Base-by-base conservation (phyloP, 164 flowering plant species). In the Saururus chinensis region DNA sequence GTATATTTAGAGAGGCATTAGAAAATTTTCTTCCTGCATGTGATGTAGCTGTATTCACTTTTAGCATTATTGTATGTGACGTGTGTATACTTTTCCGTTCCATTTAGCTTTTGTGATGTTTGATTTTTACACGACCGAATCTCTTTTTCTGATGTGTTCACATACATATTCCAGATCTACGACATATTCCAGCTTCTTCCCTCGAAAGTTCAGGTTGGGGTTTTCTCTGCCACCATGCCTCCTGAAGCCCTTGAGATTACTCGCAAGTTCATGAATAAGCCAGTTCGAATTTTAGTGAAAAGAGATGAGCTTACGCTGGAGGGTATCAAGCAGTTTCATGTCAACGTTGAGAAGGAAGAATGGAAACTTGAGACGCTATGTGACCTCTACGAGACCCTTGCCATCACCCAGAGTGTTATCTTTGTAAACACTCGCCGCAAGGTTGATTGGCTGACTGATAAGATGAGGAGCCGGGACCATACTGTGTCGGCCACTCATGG, bases 311-410 rank as follows among this genome's bases (percentile, higher is more conserved):
- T 83, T 66, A 83, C 88, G n/a, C 19, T 7, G 13, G 88, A 92
- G 98, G 98, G 98, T 52, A 92, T 92, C 73, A 92, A 88, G 70
- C 96, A 87, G 68, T 92, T 92, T 66, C 87, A 88, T 73, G 96
- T 91, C 30, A 93, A 93, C 14, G 98, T 91, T 64, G 98, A 91
- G 74, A 80, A 80, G 65, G 98, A 91, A 67, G 95, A 91, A 68
- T 91, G 98, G 98, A 91, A 91, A 69, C 88, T 91, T 73, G 98
- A 91, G 70, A 91, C 98, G 23, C 70, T 91, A 30, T 81, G 87
- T 66, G 98, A 92, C 77, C 93, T 92, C 53, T 91, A 91, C 78
- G 98, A 91, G 69, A 91, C 98, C 22, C 90, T 91, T 40, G 88
- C 96, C 9, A 88, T 92, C 59, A 92, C 98, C 37, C 98, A 92